These are phyloP conservation scores for Russula griseocarnosa DNA, from an alignment of 768 basidiomycete genomes.

Conservation along the genomic window DNA sequence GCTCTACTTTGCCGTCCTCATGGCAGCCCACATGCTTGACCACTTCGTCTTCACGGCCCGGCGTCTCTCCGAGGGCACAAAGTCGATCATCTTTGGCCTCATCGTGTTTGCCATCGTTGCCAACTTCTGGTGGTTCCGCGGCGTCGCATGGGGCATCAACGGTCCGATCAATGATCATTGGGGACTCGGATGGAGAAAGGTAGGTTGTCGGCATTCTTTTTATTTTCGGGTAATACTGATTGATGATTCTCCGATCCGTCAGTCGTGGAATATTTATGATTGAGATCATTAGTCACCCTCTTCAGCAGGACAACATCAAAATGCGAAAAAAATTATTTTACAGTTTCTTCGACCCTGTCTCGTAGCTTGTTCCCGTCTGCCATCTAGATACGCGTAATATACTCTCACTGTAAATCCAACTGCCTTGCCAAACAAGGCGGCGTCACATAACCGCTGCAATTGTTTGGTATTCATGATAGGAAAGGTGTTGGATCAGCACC, in stretches of 20 bases:
- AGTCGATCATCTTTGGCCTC: conserved; percentile 66
- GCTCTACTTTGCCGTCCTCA: conserved; percentile 92
- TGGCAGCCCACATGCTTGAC: conserved; percentile 87
- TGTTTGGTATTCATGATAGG: background rate
- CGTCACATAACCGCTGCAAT: too few relatives aligned
- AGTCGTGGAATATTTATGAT: conserved; percentile 38
- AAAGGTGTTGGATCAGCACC: background rate
- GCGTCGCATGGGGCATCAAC: conserved; percentile 85
- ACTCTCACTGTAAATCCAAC: background rate
- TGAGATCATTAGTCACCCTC: background rate
- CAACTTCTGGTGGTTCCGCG: conserved; percentile 96
- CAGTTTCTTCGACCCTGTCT: background rate
- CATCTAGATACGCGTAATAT: conserved; percentile 25
- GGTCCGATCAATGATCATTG: conserved; percentile 78
- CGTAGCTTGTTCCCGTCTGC: background rate
- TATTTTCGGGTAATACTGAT: background rate
- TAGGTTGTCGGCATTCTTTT: conserved; percentile 32
- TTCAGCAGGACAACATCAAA: background rate
- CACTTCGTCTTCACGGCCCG: conserved; percentile 85
- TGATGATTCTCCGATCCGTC: background rate
- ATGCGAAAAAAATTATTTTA: background rate
- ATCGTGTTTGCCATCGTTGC: conserved; percentile 55
- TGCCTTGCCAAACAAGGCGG: background rate
- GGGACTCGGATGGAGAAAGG: conserved; percentile 76
- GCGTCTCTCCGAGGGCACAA: conserved; percentile 57